phyloP scores from a whole-genome alignment of 2,329 filamentous ascomycete species.

The Delphinella strobiligena region DNA sequence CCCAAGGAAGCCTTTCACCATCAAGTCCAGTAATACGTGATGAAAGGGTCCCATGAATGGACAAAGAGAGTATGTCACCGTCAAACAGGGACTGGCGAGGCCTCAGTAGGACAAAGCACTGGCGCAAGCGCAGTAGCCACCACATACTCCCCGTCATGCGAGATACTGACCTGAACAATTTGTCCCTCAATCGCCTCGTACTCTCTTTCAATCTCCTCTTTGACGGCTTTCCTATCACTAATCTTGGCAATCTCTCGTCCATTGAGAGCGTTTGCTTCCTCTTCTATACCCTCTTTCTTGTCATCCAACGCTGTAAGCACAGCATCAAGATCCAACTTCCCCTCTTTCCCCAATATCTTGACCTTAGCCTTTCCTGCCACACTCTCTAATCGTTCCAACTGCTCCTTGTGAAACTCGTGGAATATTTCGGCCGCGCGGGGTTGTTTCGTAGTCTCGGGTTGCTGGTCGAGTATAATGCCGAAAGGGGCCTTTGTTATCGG shows the following conservation, averaged over 20 bases:
- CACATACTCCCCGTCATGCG: slow-evolving; percentile 68
- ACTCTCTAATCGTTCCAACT: neutral
- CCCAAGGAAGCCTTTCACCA: no score
- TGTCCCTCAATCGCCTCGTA: slow-evolving; percentile 24
- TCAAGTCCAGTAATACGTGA: no score
- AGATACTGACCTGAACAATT: slow-evolving; percentile 64
- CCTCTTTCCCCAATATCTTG: neutral
- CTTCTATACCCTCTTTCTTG: neutral
- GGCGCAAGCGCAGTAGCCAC: slow-evolving; percentile 47
- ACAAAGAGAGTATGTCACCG: no score
- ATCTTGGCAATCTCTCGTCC: neutral
- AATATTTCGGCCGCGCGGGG: no score
- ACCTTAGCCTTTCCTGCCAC: neutral
- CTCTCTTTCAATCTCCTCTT: neutral
- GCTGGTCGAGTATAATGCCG: slow-evolving; percentile 5
- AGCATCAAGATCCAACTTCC: neutral
- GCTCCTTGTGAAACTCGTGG: neutral
- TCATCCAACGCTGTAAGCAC: no score
- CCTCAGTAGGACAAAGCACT: no score
- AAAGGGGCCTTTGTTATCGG: neutral
- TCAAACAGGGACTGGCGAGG: no score
- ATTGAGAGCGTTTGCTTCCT: neutral
- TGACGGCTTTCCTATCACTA: neutral
- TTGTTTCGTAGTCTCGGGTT: no score
- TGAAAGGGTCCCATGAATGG: no score